Conservation (phyloP, 1,139 yeast species). For the Pichia sp. region DNA sequence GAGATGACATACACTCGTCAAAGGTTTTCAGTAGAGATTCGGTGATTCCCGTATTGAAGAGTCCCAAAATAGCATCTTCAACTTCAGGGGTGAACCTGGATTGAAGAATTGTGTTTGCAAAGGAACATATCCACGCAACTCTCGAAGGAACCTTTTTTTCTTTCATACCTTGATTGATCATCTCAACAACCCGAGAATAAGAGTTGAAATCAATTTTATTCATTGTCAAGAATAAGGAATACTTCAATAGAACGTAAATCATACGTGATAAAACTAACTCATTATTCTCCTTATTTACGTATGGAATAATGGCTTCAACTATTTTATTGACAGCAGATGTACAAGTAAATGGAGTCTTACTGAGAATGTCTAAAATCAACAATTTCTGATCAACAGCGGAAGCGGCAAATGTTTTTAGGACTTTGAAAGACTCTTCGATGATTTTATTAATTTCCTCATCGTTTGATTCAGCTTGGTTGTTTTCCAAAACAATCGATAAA, state of each 20-base stretch:
- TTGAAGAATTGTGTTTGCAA: slow-evolving; percentile 30
- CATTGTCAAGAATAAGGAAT: slow-evolving; percentile 26
- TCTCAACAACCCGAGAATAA: slow-evolving; percentile 20
- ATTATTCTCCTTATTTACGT: slow-evolving; percentile 65
- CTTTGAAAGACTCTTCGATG: slow-evolving; percentile 45
- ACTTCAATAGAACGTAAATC: slow-evolving; percentile 42
- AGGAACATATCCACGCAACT: slow-evolving; percentile 57
- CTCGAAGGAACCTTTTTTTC: slow-evolving; percentile 59
- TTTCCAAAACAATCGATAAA: slow-evolving; percentile 26
- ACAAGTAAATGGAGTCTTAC: slow-evolving; percentile 23
- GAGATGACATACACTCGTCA: slow-evolving; percentile 37
- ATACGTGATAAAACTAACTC: slow-evolving; percentile 51
- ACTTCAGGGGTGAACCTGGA: neutral
- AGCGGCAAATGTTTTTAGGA: slow-evolving; percentile 52
- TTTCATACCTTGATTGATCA: slow-evolving; percentile 47
- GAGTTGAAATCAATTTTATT: slow-evolving; percentile 2
- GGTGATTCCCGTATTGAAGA: slow-evolving; percentile 19
- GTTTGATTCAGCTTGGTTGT: slow-evolving; percentile 4
- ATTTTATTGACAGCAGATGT: slow-evolving; percentile 29
- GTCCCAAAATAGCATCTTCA: slow-evolving; percentile 6
- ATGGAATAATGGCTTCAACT: slow-evolving; percentile 37
- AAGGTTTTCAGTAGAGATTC: slow-evolving; percentile 32
- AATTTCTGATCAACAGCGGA: slow-evolving; percentile 53
- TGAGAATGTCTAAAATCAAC: slow-evolving; percentile 35
- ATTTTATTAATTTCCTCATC: slow-evolving; percentile 25